A percentile compares a stretch with the other conserved stretches of the same genome.
phyloP scores from a whole-genome alignment of 1,284 basidiomycete species.

The Ustilago vetiveriae region DNA sequence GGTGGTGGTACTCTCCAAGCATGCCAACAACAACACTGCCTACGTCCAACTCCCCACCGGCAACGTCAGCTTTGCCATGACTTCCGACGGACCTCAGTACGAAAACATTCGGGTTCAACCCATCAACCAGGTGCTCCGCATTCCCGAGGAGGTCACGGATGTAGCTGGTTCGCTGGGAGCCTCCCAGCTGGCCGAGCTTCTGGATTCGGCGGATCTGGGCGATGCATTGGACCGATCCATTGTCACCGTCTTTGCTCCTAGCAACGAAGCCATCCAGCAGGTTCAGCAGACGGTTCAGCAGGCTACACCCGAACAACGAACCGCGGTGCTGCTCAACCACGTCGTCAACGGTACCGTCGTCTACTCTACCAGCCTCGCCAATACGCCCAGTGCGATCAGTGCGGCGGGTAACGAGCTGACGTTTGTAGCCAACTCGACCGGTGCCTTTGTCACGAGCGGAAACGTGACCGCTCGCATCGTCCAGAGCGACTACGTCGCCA shows the following conservation, averaged over 20 bases:
- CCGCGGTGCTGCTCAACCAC: constrained; percentile 66
- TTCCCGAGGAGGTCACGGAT: constrained; percentile 43
- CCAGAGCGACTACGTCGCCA: constrained; percentile 74
- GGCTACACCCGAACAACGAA: constrained; percentile 74
- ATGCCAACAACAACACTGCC: constrained; percentile 68
- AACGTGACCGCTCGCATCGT: constrained; percentile 74
- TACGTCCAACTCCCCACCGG: constrained; percentile 72
- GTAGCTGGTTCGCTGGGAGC: constrained; percentile 44
- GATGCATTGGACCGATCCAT: constrained; percentile 68
- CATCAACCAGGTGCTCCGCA: constrained; percentile 70
- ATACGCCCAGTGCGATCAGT: constrained; percentile 69
- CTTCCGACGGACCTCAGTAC: constrained; percentile 70
- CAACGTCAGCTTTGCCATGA: constrained; percentile 46
- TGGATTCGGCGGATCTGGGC: constrained; percentile 68
- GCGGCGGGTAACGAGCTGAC: constrained; percentile 74
- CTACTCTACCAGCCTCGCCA: constrained; percentile 71
- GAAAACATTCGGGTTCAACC: constrained; percentile 65
- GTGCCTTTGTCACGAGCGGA: constrained; percentile 73
- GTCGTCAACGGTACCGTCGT: constrained; percentile 76
- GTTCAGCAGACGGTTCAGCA: constrained; percentile 71
- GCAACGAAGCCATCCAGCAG: constrained; percentile 43
- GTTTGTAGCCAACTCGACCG: constrained; percentile 74
- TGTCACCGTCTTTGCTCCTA: constrained; percentile 78
- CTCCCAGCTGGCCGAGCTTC: constrained; percentile 65
- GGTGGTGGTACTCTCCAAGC: constrained; percentile 73